Evolutionary conservation across 176 grass and related monocot genomes (phyloP), one percentile per base, ranked within the genome.

Genomic region (Ensete ventricosum): DNA sequence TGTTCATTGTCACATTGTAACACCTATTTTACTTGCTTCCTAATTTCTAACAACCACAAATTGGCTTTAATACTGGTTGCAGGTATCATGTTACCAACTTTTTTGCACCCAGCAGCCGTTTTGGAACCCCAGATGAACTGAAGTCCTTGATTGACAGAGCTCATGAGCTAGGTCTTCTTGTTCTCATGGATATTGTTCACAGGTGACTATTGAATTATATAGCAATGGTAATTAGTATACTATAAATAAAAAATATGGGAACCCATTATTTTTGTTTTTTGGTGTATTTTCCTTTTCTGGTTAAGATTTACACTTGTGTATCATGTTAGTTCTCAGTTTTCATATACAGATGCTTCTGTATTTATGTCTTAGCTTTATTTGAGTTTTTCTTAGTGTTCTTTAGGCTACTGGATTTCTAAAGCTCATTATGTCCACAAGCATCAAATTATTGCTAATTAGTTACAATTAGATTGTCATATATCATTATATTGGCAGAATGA

Each of bases 71-170:
- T 8, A 29, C 72, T 55, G 57, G 24, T 82, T 90, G 62, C 85
- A 97, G 93, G 65, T 99, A 99, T 71, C 96, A 99, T 81, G 96
- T 99, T 72, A 99, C 96, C 55, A 99, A 95, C 82, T 99, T 95
- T 80, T 99, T 91, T 86, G 91, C 96, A 60, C 86, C 96, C 66
- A 99, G 96, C 83, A 94, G 90, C 82, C 91, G 96, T 49, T 99
- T 99, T 87, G 96, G 96, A 12, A 99, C 91, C 20, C 96, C 96
- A 67, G 96, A 99, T 73, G 91, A 99, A 24, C 83, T 99, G 21
- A 99, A 99, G 77, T 99, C 96, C 52, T 82, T 99, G 78, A 99
- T 95, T 68, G 96, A 99, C 82, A 95, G 58, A 82, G 96, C 96
- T 49, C 96, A 99, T 52, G 96, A 99, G 74, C 96, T 99, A 78